phyloP scores from a whole-genome alignment of 768 basidiomycete species.

The Albatrellus ellisii region DNA sequence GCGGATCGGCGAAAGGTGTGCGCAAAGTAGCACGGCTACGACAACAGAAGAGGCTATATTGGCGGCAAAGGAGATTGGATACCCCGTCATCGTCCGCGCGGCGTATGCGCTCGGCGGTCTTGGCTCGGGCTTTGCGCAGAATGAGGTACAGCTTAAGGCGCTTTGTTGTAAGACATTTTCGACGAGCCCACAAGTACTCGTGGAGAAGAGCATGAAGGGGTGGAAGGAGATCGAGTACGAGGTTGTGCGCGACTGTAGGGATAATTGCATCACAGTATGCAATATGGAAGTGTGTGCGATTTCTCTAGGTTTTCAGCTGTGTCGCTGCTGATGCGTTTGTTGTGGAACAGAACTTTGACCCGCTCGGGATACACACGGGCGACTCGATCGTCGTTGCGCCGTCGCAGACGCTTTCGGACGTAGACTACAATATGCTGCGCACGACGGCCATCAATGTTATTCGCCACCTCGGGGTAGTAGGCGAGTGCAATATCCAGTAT shows the following conservation, averaged over 20 bases:
- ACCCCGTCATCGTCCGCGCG: conserved; percentile 93
- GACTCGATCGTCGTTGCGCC: conserved; percentile 98
- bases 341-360: conserved; percentile 94
- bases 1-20: conserved; percentile 33
- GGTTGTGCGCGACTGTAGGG: conserved; percentile 92
- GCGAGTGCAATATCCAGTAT: conserved; percentile 99
- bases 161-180: conserved; percentile 94
- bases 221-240: conserved; percentile 99
- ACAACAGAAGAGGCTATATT: conserved; percentile 84
- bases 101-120: conserved; percentile 98
- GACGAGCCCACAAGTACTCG: conserved; percentile 95
- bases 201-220: conserved; percentile 99
- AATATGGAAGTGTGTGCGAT: conserved; percentile 87
- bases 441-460: conserved; percentile 98
- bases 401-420: conserved; percentile 95
- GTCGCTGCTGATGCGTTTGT: neutral
- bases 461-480: conserved; percentile 94
- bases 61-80: conserved; percentile 86
- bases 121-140: conserved; percentile 95
- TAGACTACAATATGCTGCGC: conserved; percentile 98
- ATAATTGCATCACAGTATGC: conserved; percentile 99
- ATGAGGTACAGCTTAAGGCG: conserved; percentile 79
- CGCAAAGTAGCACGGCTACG: conserved; percentile 91
- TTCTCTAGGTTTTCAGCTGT: neutral
- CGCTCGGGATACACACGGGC: conserved; percentile 95